These are phyloP conservation scores for Ustilago cynodontis DNA, from an alignment of 1,284 basidiomycete species.

Conservation along the genomic window DNA sequence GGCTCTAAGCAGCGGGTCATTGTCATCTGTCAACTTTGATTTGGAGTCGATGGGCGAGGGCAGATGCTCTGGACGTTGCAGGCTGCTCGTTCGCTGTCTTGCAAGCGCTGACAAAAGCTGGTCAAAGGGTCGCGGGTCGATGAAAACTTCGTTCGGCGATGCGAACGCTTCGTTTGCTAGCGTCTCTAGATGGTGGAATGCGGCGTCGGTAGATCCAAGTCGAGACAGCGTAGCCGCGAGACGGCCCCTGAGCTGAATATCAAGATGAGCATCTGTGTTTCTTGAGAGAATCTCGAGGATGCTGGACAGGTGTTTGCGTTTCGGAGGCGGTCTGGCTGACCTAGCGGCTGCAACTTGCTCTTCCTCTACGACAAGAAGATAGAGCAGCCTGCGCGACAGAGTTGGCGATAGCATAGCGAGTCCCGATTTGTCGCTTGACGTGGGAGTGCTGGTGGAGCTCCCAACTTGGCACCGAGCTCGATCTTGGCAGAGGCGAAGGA, in stretches of 20 bases:
- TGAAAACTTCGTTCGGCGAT: not conserved
- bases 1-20: constrained; percentile 32
- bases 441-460: not conserved
- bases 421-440: not conserved
- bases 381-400: constrained; percentile 32
- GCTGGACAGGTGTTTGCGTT: constrained; percentile 8
- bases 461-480: constrained; percentile 13
- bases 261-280: constrained; percentile 14
- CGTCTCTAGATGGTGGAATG: constrained; percentile 9
- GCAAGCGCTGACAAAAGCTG: constrained; percentile 38
- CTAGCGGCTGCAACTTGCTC: constrained; percentile 33
- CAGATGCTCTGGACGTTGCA: constrained; percentile 5
- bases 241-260: constrained; percentile 26
- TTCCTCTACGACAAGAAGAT: constrained; percentile 42
- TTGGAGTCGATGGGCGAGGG: constrained; percentile 37
- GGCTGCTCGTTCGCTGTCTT: constrained; percentile 2
- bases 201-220: constrained; percentile 22
- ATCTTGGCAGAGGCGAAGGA: constrained; percentile 30
- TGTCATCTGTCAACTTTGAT: constrained; percentile 5
- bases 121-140: constrained; percentile 47
- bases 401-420: constrained; percentile 16
- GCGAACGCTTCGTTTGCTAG: constrained; percentile 10
- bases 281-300: constrained; percentile 12
- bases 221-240: constrained; percentile 32
- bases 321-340: not conserved